Evolutionary conservation across 352 stramenopile species (phyloP), one percentile per base, ranked within the genome.

Genomic region (Phytophthora quininea): DNA sequence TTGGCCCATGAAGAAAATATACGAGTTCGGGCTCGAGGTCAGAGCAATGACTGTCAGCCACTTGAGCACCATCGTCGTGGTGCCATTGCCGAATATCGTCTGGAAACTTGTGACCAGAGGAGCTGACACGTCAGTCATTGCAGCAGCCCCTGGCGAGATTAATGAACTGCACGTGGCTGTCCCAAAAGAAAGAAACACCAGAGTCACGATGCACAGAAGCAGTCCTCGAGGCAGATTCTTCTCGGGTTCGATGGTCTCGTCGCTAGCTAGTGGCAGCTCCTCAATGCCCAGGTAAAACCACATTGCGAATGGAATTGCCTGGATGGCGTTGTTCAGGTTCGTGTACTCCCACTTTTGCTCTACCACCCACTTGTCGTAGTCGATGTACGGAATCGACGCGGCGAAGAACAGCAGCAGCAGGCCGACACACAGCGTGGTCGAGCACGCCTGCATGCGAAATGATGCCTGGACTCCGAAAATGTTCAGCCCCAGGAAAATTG

Each of bases 181-280:
- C 38, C 76, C 73, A 67, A 86, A 92, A 5, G 84, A 85, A n/a
- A 86, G 43, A 15, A 80, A 66, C 11, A 92, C 57, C 32, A 92
- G 71, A 29, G 81, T 88, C 15, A 57, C 14, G 54, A 92, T 90
- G 27, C 76, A 89, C 29, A 81, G 67, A 40, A 89, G 55, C 31
- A 92, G 63, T 2, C 82, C 84, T 29, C 69, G 67, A 3, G 84
- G 82, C 64, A 93, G 85, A 68, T 91, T 93, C 59, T 84, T 80
- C 60, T 80, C 75, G 7, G 84, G 84, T 35, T 93, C 80, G 59
- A 93, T 89, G 24, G 84, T 90, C 54, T 91, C 84, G 54, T 93
- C 82, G 31, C 84, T 77, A 1, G 84, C 84, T 33, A 93, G 84
- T 33, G 84, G 84, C 4, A 93, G 77, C 60, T 91, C 84, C 58